Conservation (phyloP, 768 basidiomycete species). For the Chiua virens region DNA sequence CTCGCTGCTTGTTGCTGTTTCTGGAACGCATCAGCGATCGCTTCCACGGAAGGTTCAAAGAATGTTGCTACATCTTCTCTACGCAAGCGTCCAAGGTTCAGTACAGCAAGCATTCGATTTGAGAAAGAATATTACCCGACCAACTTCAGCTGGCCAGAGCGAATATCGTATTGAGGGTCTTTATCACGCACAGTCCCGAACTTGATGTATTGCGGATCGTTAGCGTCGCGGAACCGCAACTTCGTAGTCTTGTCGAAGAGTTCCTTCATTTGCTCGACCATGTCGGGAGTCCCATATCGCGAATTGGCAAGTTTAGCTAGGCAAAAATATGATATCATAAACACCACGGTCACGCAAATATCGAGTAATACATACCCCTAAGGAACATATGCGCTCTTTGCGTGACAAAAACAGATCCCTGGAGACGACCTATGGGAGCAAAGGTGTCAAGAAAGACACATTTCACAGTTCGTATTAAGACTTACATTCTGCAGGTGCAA, state of each 20-base stretch:
- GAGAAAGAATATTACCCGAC: constrained; percentile 29
- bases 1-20: constrained; percentile 24
- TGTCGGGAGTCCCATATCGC: constrained; percentile 25
- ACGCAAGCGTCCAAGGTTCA: neutral
- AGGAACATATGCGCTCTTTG: constrained; percentile 30
- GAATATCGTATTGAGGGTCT: constrained; percentile 35
- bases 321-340: neutral
- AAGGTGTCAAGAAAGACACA: neutral
- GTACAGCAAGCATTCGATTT: neutral
- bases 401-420: constrained; percentile 39
- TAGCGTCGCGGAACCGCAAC: constrained; percentile 37
- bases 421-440: constrained; percentile 33
- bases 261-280: constrained; percentile 32
- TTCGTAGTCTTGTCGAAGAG: constrained; percentile 39
- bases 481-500: constrained; percentile 33
- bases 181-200: constrained; percentile 38
- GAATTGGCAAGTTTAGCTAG: constrained; percentile 33
- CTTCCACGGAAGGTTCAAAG: constrained; percentile 44
- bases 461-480: no score
- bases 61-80: constrained; percentile 39
- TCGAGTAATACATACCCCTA: constrained; percentile 15
- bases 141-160: constrained; percentile 38
- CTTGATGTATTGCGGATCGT: constrained; percentile 35
- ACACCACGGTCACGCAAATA: neutral
- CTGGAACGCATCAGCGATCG: constrained; percentile 34